phyloP scores from a whole-genome alignment of 169 alveolate species.

The Eimeria brunetti region DNA sequence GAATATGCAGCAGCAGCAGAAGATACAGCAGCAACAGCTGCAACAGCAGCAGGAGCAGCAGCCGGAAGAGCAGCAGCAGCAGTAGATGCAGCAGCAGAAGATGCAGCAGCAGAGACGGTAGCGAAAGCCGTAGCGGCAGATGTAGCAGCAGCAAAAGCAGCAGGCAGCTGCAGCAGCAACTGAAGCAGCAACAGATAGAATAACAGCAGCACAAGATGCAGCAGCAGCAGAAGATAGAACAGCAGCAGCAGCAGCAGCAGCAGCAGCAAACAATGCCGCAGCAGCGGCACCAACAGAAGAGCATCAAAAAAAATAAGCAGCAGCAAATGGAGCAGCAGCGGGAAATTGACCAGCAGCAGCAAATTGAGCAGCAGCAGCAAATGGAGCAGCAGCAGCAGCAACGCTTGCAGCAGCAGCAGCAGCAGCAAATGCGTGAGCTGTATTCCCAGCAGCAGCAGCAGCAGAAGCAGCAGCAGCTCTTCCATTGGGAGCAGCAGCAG shows the following conservation, averaged over 20 bases:
- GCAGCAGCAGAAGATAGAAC: background rate
- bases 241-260: background rate
- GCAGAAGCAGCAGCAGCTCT: too few relatives aligned
- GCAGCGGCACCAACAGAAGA: background rate
- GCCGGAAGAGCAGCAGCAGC: too few relatives aligned
- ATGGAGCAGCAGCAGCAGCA: slow-evolving; percentile 16
- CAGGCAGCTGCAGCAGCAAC: too few relatives aligned
- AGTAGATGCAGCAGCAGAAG: background rate
- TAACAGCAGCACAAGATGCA: background rate
- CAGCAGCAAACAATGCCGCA: background rate
- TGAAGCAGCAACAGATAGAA: too few relatives aligned
- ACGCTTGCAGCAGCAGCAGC: background rate
- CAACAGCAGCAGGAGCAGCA: too few relatives aligned
- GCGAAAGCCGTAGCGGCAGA: background rate
- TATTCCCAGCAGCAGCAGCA: background rate
- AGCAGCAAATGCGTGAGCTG: background rate
- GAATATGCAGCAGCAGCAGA: too few relatives aligned
- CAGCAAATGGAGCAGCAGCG: slow-evolving; percentile 4
- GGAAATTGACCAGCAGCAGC: background rate
- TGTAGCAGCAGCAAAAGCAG: background rate
- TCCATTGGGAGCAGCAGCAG: background rate
- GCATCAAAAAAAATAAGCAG: background rate
- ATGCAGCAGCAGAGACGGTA: background rate
- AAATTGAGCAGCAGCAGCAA: too few relatives aligned
- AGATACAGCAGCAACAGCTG: too few relatives aligned